A percentile compares a stretch with the other conserved stretches of the same genome.
Conservation (phyloP, 2,329 filamentous ascomycete species). For the Thermomyces lanuginosus region DNA sequence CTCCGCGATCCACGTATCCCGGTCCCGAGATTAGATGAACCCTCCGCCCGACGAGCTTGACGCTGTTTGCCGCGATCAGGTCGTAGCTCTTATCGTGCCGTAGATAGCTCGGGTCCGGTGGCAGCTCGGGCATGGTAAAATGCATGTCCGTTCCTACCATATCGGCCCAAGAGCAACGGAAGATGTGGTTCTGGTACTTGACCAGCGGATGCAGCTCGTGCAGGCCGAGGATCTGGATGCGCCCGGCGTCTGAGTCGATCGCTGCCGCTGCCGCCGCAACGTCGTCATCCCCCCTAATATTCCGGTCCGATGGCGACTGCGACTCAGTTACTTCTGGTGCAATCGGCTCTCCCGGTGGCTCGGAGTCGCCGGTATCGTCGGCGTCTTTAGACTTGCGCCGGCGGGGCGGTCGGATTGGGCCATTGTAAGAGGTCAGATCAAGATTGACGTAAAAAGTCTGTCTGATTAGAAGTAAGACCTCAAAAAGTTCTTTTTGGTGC, state of each 20-base stretch:
- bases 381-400: constrained; percentile 10
- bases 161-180: constrained; percentile 64
- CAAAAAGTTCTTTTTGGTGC: neutral
- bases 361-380: constrained; percentile 4
- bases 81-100: constrained; percentile 39
- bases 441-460: constrained; percentile 45
- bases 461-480: neutral
- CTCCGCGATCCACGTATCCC: constrained; percentile 9
- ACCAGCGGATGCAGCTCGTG: constrained; percentile 62
- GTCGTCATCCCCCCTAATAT: no score
- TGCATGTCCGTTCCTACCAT: constrained; percentile 74
- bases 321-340: constrained; percentile 6
- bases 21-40: constrained; percentile 39
- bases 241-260: constrained; percentile 10
- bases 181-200: constrained; percentile 62
- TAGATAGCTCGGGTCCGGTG: constrained; percentile 33
- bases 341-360: constrained; percentile 15
- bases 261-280: neutral
- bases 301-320: neutral
- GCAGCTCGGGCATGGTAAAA: constrained; percentile 39
- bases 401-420: constrained; percentile 20
- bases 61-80: constrained; percentile 52
- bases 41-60: constrained; percentile 52
- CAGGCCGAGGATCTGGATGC: constrained; percentile 68
- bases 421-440: constrained; percentile 36